Conservation (phyloP, 148 eudicot species). For the Silene latifolia region DNA sequence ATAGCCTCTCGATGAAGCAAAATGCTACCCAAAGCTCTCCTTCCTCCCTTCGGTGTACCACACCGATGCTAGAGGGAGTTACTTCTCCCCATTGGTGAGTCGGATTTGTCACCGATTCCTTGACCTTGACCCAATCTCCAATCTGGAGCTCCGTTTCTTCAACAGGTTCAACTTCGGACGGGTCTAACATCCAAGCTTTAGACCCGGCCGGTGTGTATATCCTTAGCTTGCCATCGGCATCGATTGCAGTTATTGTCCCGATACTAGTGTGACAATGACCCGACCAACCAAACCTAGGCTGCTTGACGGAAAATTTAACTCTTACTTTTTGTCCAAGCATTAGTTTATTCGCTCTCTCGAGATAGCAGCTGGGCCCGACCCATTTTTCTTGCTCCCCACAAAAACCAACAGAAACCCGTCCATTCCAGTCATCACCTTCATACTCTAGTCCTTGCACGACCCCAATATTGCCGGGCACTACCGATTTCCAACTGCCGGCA, state of each 20-base stretch:
- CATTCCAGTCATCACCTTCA: slow-evolving; percentile 71
- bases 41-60: slow-evolving; percentile 89
- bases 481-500: slow-evolving; percentile 66
- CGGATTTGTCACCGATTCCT: slow-evolving; percentile 52
- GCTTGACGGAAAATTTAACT: slow-evolving; percentile 61
- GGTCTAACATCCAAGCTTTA: slow-evolving; percentile 86
- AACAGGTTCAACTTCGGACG: slow-evolving; percentile 79
- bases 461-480: slow-evolving; percentile 79
- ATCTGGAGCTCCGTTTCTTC: slow-evolving; percentile 78
- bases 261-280: slow-evolving; percentile 79
- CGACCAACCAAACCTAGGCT: slow-evolving; percentile 96
- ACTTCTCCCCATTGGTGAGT: slow-evolving; percentile 97
- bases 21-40: slow-evolving; percentile 87
- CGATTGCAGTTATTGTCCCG: slow-evolving; percentile 76
- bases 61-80: slow-evolving; percentile 72
- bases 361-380: slow-evolving; percentile 60
- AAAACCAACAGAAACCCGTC: slow-evolving; percentile 65
- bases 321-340: slow-evolving; percentile 69
- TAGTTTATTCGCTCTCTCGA: slow-evolving; percentile 57
- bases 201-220: slow-evolving; percentile 87
- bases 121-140: slow-evolving; percentile 86
- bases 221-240: slow-evolving; percentile 89
- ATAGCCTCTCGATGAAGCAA: slow-evolving; percentile 82
- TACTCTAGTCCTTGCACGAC: slow-evolving; percentile 73
- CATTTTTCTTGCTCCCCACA: slow-evolving; percentile 94